phyloP scores from a whole-genome alignment of 1,284 basidiomycete genomes.

The Tremellales sp. region DNA sequence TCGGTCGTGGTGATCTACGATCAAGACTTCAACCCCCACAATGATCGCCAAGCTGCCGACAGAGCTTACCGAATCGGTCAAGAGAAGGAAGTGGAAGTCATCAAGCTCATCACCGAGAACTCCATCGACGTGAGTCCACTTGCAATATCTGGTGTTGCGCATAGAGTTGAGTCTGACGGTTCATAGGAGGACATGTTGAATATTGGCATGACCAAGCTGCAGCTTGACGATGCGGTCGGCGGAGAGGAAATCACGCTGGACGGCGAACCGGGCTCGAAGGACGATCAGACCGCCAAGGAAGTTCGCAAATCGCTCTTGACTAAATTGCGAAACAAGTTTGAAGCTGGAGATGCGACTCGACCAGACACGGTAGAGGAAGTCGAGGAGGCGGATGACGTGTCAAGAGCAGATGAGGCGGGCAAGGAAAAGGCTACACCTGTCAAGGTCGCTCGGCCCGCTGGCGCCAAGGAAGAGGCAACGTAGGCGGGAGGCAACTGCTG shows the following conservation, averaged over 20 bases:
- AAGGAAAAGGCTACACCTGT: constrained; percentile 10
- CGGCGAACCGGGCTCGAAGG: constrained; percentile 45
- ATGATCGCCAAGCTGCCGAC: constrained; percentile 93
- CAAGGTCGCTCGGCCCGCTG: constrained; percentile 18
- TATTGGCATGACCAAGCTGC: constrained; percentile 85
- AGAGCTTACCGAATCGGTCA: constrained; percentile 86
- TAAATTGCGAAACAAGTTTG: constrained; percentile 67
- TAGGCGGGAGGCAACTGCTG: too few species aligned
- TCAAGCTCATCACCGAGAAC: constrained; percentile 86
- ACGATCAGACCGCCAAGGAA: constrained; percentile 60
- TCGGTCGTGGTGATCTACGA: constrained; percentile 95
- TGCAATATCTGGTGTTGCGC: neutral
- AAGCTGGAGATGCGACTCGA: constrained; percentile 38
- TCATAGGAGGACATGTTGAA: constrained; percentile 77
- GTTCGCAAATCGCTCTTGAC: constrained; percentile 78
- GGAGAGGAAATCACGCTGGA: constrained; percentile 51
- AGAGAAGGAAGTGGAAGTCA: constrained; percentile 53
- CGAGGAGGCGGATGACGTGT: constrained; percentile 11
- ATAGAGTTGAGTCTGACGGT: neutral
- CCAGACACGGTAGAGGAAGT: neutral
- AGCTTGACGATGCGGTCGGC: constrained; percentile 86
- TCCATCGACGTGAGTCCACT: constrained; percentile 68
- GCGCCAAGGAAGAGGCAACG: neutral
- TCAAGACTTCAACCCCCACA: constrained; percentile 88
- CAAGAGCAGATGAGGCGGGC: constrained; percentile 7